A percentile compares a stretch with the other conserved stretches of the same genome.
Evolutionary conservation across 140 eudicot genomes (phyloP).

Genomic region (Bidens hawaiensis): DNA sequence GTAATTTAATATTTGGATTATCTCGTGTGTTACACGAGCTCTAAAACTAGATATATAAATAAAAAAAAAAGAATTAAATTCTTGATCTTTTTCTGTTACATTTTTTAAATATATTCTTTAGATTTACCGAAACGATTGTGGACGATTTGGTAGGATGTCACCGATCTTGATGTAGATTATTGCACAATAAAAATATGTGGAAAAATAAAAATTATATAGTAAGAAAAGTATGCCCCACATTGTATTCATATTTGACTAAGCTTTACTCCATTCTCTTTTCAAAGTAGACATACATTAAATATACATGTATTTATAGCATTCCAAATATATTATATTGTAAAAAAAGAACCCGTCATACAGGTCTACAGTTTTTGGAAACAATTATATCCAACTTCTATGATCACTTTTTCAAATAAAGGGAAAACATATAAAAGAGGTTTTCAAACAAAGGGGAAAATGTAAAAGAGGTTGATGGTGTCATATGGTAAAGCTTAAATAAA

Average conservation of each 20-base stretch:
- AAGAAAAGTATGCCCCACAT: constrained; percentile 36
- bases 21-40: too few species aligned
- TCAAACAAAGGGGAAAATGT: background rate
- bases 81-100: background rate
- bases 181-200: constrained; percentile 7
- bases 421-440: too few species aligned
- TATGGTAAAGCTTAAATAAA: background rate
- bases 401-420: background rate
- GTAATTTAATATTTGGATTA: too few species aligned
- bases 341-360: constrained; percentile 15
- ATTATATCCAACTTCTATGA: background rate
- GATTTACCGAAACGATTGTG: background rate
- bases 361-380: constrained; percentile 4
- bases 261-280: constrained; percentile 41
- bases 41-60: too few species aligned
- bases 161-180: constrained; percentile 17
- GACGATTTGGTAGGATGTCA: constrained; percentile 18
- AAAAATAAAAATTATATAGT: constrained; percentile 4
- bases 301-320: constrained; percentile 24
- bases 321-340: constrained; percentile 7
- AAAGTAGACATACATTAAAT: constrained; percentile 26
- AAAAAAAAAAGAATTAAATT: background rate
- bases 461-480: constrained; percentile 4
- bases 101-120: background rate
- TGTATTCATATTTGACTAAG: constrained; percentile 38